These are phyloP conservation scores for Peniophora sp. DNA, from an alignment of 1,284 basidiomycete genomes.

Conservation along the genomic window DNA sequence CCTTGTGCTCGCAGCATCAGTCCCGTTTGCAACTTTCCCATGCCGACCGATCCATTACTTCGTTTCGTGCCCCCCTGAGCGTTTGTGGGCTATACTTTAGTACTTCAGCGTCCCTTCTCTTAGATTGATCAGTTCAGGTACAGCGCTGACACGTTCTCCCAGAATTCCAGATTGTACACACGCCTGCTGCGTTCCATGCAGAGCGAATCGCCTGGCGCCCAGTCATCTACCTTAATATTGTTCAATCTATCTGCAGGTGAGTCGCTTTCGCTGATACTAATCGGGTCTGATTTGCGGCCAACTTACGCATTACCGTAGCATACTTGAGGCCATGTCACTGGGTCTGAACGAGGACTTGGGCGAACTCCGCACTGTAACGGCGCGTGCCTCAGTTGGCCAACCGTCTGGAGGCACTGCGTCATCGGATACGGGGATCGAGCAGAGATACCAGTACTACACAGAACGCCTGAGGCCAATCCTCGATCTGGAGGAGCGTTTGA, in stretches of 20 bases:
- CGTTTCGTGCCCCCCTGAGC: too few species aligned
- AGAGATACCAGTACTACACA: constrained; percentile 48
- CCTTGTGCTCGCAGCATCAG: too few species aligned
- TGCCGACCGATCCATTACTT: too few species aligned
- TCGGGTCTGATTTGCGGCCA: constrained; percentile 3
- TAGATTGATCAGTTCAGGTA: constrained; percentile 5
- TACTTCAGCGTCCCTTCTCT: neutral
- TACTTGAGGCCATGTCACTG: constrained; percentile 68
- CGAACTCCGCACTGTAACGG: constrained; percentile 35
- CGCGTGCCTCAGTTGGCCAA: constrained; percentile 33
- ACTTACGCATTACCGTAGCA: constrained; percentile 30
- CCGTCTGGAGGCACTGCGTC: constrained; percentile 38
- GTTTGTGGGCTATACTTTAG: neutral
- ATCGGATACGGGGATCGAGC: constrained; percentile 32
- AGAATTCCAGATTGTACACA: constrained; percentile 78
- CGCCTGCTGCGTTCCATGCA: constrained; percentile 62
- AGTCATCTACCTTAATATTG: constrained; percentile 78
- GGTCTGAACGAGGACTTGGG: constrained; percentile 50
- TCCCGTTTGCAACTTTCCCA: too few species aligned
- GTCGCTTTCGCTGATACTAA: constrained; percentile 8
- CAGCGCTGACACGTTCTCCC: constrained; percentile 9
- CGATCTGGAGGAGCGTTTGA: constrained; percentile 61
- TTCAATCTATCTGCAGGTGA: constrained; percentile 67
- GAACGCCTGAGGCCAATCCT: constrained; percentile 53
- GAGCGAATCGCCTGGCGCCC: constrained; percentile 78